Conservation (phyloP, 345 rosid genomes). For the Draba incana region DNA sequence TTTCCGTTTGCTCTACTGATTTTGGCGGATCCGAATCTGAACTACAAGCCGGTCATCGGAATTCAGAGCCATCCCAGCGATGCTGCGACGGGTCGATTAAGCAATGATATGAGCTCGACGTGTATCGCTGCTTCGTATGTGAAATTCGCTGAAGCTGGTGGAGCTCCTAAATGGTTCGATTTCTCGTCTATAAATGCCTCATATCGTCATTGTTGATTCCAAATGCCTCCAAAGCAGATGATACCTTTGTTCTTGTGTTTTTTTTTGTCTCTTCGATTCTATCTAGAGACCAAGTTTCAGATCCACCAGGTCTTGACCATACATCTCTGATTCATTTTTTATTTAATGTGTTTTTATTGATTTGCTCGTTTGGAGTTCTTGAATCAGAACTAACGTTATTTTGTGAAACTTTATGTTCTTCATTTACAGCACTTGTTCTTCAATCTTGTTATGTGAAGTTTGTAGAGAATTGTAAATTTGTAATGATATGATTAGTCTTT, state of each 20-base stretch:
- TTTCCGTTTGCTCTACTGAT: too few species aligned
- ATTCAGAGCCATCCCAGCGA: too few species aligned
- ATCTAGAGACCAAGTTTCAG: constrained; percentile 11
- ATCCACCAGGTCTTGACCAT: constrained; percentile 26
- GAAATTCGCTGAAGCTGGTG: too few species aligned
- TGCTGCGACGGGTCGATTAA: too few species aligned
- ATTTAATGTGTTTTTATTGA: not conserved
- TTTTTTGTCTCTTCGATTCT: not conserved
- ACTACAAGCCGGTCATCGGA: too few species aligned
- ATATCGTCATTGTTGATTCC: too few species aligned
- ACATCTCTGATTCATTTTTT: not conserved
- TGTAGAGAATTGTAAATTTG: not conserved
- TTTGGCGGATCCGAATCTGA: too few species aligned
- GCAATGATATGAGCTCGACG: too few species aligned
- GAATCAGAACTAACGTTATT: not conserved
- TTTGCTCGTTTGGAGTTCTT: constrained; percentile 18
- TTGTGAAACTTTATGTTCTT: not conserved
- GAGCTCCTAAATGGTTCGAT: too few species aligned
- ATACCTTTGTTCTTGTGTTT: not conserved
- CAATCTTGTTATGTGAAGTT: constrained; percentile 6
- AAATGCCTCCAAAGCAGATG: too few species aligned
- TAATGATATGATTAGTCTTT: not conserved
- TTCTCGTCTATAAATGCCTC: too few species aligned
- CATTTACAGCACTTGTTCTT: not conserved
- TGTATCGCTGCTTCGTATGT: too few species aligned